These are phyloP conservation scores for Lobulomyces angularis DNA, from an alignment of 192 early-diverging fungal genomes.

Conservation along the genomic window DNA sequence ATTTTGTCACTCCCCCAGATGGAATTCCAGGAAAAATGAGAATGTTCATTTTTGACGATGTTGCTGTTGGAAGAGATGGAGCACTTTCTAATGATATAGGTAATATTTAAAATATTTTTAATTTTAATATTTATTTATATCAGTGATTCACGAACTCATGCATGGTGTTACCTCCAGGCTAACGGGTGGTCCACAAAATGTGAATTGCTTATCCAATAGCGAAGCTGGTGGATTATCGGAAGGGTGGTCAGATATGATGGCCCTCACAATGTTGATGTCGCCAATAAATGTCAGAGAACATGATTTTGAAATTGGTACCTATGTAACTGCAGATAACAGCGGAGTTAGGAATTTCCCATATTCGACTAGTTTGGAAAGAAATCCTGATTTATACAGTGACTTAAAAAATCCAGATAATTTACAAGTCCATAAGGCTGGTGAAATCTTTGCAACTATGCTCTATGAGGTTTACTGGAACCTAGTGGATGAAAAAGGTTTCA, in stretches of 20 bases:
- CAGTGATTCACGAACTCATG: conserved; percentile 42
- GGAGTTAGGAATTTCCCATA: conserved; percentile 46
- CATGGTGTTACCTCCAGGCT: conserved; percentile 57
- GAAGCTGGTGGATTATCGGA: conserved; percentile 54
- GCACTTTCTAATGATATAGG: too few species aligned
- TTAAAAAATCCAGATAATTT: conserved; percentile 3
- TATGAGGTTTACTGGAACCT: conserved; percentile 52
- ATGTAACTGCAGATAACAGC: conserved; percentile 13
- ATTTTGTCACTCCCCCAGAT: conserved; percentile 17
- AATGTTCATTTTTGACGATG: conserved; percentile 35
- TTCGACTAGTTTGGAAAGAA: conserved; percentile 36
- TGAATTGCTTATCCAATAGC: conserved; percentile 35
- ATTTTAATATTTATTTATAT: too few species aligned
- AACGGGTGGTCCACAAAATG: conserved; percentile 53
- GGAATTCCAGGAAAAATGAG: conserved; percentile 30
- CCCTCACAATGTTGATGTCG: conserved; percentile 20
- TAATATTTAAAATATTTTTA: too few species aligned
- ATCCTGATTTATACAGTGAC: conserved; percentile 19
- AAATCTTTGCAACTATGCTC: neutral
- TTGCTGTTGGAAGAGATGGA: conserved; percentile 29
- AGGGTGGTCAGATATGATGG: conserved; percentile 48
- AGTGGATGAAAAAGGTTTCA: conserved; percentile 42
- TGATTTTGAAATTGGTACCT: conserved; percentile 28
- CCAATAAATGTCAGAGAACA: conserved; percentile 22
- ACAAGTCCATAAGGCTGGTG: neutral